These are phyloP conservation scores for Cucurbita argyrosperma DNA, from an alignment of 306 rosid species.

Conservation along the genomic window DNA sequence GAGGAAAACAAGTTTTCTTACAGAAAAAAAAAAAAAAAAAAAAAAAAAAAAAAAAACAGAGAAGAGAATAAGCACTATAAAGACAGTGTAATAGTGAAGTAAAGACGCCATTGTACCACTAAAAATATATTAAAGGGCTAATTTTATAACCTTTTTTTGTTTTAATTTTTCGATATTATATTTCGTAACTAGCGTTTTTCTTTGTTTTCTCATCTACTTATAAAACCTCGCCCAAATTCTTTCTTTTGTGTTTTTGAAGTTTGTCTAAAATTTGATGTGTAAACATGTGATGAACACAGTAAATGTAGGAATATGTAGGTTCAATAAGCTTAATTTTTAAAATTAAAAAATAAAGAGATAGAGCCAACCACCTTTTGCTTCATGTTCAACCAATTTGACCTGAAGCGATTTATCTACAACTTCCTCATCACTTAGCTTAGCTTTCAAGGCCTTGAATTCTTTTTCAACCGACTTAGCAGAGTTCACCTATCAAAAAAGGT, in stretches of 20 bases:
- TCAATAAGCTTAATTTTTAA: background rate
- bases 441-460: conserved; percentile 49
- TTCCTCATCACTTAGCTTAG: conserved; percentile 56
- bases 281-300: background rate
- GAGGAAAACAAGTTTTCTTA: background rate
- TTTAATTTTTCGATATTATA: background rate
- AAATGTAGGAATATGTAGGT: background rate
- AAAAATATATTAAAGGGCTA: background rate
- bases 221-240: background rate
- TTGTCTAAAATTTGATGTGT: background rate
- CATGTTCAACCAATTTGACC: conserved; percentile 48
- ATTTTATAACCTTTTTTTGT: background rate
- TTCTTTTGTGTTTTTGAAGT: background rate
- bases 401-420: conserved; percentile 67
- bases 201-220: background rate
- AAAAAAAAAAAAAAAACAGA: background rate
- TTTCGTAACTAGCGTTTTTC: background rate
- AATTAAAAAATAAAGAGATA: background rate
- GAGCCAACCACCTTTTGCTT: conserved; percentile 42
- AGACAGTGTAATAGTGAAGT: background rate
- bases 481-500: conserved; percentile 40
- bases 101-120: background rate
- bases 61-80: background rate
- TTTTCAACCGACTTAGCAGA: conserved; percentile 61
- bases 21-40: background rate